Conservation (phyloP, 1,139 yeast species). For the Geotrichum restrictum region DNA sequence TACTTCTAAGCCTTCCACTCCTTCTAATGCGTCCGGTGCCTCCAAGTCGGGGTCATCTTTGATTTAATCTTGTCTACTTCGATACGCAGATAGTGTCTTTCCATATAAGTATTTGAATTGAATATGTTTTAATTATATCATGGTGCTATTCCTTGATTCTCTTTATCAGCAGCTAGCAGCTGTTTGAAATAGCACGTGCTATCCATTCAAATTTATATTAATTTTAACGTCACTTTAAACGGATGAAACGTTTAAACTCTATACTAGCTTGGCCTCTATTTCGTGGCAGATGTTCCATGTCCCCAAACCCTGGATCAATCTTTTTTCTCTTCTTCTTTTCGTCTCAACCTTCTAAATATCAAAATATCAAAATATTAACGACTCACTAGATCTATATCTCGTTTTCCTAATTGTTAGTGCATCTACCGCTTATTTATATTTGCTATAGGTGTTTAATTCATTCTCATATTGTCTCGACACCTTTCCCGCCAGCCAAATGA, state of each 20-base stretch:
- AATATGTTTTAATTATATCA: background rate
- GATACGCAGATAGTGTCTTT: background rate
- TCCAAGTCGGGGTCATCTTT: background rate
- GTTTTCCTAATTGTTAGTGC: background rate
- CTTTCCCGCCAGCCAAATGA: slow-evolving; percentile 2
- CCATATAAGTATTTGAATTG: background rate
- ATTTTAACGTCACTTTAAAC: no score
- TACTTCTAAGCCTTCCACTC: slow-evolving; percentile 19
- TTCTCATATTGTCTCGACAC: background rate
- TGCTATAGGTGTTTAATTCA: background rate
- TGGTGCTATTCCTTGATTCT: no score
- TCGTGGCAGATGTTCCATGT: background rate
- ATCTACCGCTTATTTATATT: background rate
- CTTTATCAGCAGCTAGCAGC: no score
- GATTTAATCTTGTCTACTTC: background rate
- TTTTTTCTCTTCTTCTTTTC: background rate
- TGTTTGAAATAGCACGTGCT: no score
- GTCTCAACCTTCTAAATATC: background rate
- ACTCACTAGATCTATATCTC: background rate
- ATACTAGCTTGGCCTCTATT: no score
- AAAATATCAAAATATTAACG: background rate
- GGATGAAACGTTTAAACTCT: no score
- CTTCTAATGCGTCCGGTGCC: background rate
- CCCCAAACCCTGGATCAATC: slow-evolving; percentile 10
- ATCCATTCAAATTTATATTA: no score